Base-by-base conservation (phyloP, 768 basidiomycete species). In the Collybiopsis luxurians region DNA sequence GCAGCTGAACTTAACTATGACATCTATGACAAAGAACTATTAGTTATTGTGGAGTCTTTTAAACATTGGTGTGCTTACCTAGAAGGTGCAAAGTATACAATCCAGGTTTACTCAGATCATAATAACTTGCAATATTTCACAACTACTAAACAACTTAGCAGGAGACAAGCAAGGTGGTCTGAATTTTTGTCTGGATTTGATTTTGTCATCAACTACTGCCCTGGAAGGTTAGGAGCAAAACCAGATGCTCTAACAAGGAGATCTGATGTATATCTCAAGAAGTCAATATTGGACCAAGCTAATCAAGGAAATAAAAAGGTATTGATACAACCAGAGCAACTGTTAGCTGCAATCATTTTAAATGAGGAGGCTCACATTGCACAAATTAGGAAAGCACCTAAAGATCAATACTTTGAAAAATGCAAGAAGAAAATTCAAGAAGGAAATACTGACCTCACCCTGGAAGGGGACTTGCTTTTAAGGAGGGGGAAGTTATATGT, bases 41-140 rank as follows among this genome's bases (percentile, higher is more conserved):
- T 73, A 4, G 72, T 71, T 7, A 68, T 74, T 21, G 60, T 74
- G 15, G 52, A 63, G 24, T n/a, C n/a, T n/a, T n/a, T n/a, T n/a
- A n/a, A n/a, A n/a, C n/a, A n/a, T n/a, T n/a, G n/a, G n/a, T n/a
- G n/a, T n/a, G n/a, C n/a, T n/a, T n/a, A n/a, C n/a, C n/a, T n/a
- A n/a, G n/a, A n/a, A n/a, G n/a, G n/a, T n/a, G n/a, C n/a, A n/a
- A n/a, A n/a, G n/a, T n/a, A n/a, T n/a, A n/a, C n/a, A n/a, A n/a
- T n/a, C n/a, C n/a, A n/a, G n/a, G n/a, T n/a, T n/a, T n/a, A n/a
- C n/a, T n/a, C n/a, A n/a, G n/a, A n/a, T n/a, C n/a, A n/a, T n/a
- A n/a, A n/a, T n/a, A n/a, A n/a, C n/a, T n/a, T n/a, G n/a, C n/a
- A n/a, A n/a, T n/a, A n/a, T n/a, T n/a, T n/a, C n/a, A n/a, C n/a